Conservation (phyloP, 441 rosid species). For the Francoa sonchifolia region DNA sequence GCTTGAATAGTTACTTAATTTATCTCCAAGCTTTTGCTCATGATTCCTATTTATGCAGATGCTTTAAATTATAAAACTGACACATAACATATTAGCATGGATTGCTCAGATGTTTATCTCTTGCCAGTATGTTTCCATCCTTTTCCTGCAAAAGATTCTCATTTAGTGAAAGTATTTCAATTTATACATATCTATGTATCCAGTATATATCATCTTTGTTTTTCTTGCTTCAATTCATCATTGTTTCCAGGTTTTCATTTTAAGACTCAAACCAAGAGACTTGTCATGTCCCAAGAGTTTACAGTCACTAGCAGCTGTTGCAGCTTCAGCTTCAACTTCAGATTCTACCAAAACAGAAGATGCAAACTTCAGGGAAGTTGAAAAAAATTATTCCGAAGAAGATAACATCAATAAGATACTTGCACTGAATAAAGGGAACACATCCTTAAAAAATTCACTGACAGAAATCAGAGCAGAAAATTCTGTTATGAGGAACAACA, state of each 20-base stretch:
- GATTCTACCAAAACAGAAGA: slow-evolving; percentile 33
- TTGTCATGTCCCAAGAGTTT: slow-evolving; percentile 61
- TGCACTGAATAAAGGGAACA: slow-evolving; percentile 60
- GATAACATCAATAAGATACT: slow-evolving; percentile 34
- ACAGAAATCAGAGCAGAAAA: slow-evolving; percentile 10
- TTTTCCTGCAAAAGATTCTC: neutral
- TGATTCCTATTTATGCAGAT: too few species aligned
- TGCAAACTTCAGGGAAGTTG: slow-evolving; percentile 26
- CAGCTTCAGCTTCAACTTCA: slow-evolving; percentile 86
- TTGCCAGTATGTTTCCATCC: too few species aligned
- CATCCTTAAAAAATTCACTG: slow-evolving; percentile 13
- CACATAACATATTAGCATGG: too few species aligned
- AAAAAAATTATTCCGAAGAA: slow-evolving; percentile 20
- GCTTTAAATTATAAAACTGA: too few species aligned
- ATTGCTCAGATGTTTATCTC: too few species aligned
- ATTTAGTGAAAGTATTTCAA: too few species aligned
- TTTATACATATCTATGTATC: too few species aligned
- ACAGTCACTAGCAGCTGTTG: slow-evolving; percentile 93
- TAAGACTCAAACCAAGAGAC: slow-evolving; percentile 66
- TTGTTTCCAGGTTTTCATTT: slow-evolving; percentile 62
- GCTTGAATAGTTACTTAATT: too few species aligned
- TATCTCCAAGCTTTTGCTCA: too few species aligned
- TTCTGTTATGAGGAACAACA: slow-evolving; percentile 10
- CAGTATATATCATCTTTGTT: too few species aligned
- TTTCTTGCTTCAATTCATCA: too few species aligned